These are phyloP conservation scores for Brassica juncea DNA, from an alignment of 345 rosid genomes.

Conservation along the genomic window DNA sequence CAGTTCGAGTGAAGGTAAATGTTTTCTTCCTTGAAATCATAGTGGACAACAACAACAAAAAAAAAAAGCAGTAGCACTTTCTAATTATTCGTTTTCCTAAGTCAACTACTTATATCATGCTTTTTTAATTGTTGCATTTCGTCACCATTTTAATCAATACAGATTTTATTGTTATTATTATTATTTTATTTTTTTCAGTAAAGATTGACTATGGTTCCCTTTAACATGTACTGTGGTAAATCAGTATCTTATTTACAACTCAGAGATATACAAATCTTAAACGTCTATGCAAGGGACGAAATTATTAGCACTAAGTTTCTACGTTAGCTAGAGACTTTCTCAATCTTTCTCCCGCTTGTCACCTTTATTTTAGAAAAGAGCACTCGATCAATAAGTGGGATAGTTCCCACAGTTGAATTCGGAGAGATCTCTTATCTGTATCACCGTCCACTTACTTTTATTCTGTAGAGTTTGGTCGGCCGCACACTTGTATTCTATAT, in stretches of 20 bases:
- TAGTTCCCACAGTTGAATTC: too few species aligned
- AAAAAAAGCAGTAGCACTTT: neutral
- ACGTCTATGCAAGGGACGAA: neutral
- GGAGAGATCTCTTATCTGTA: too few species aligned
- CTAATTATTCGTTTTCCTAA: neutral
- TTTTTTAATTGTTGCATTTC: neutral
- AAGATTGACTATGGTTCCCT: neutral
- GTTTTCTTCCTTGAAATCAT: neutral
- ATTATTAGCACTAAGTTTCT: neutral
- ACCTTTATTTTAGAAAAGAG: neutral
- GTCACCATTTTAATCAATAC: neutral
- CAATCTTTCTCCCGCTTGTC: neutral
- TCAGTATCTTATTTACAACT: neutral
- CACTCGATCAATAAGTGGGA: neutral
- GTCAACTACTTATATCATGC: slow-evolving; percentile 2
- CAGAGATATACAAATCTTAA: neutral
- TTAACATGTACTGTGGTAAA: neutral
- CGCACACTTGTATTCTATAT: neutral
- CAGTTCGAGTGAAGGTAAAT: neutral
- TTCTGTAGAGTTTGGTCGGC: neutral
- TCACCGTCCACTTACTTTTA: neutral
- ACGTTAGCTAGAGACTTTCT: too few species aligned
- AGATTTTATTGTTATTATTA: too few species aligned
- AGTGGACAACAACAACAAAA: neutral
- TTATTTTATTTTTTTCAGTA: neutral